Conservation (phyloP, 306 rosid genomes). For the Quillaja saponaria region DNA sequence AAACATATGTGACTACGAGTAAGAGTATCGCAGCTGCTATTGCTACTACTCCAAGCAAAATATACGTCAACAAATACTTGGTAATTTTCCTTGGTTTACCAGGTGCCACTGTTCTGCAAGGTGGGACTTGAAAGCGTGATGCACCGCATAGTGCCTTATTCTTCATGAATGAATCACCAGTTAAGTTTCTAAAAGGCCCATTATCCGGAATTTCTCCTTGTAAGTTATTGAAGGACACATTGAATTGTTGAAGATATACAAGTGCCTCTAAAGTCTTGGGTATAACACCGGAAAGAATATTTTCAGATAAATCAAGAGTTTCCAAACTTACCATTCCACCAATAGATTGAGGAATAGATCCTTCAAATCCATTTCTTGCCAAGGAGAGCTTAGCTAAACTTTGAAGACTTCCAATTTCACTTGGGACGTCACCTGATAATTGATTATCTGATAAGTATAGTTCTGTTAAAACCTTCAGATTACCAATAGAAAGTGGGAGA, state of each 20-base stretch:
- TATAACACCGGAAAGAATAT: neutral
- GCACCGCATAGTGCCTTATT: neutral
- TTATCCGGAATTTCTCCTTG: neutral
- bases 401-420: neutral
- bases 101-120: neutral
- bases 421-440: conserved; percentile 1
- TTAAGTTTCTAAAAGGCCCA: neutral
- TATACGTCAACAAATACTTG: neutral
- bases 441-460: conserved; percentile 8
- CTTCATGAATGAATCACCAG: neutral
- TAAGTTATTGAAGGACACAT: neutral
- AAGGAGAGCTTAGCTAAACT: neutral
- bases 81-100: neutral
- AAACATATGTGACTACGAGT: no score
- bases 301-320: neutral
- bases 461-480: neutral
- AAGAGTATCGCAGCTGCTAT: neutral
- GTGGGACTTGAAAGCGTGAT: no score
- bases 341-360: neutral
- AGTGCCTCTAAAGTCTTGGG: neutral
- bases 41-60: neutral
- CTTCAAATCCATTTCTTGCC: neutral
- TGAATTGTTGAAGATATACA: neutral
- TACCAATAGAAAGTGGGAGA: neutral
- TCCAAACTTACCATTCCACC: neutral